phyloP scores from a whole-genome alignment of 441 rosid genomes.

The Jatropha multifida region DNA sequence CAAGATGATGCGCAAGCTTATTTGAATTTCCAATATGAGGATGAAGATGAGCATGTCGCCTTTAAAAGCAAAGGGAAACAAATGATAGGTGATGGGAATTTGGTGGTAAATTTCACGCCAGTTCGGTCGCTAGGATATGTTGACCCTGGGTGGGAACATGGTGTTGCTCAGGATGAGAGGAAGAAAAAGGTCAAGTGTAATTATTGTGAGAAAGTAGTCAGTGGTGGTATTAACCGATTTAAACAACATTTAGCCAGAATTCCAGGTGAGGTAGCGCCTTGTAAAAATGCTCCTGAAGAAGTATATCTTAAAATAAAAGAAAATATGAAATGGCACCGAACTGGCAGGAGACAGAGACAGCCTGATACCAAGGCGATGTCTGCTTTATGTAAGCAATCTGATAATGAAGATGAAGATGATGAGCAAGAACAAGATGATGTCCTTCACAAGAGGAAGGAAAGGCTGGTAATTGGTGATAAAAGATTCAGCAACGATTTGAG shows the following conservation, averaged over 20 bases:
- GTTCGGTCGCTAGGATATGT: constrained; percentile 30
- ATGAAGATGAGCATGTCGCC: constrained; percentile 16
- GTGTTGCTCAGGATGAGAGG: constrained; percentile 88
- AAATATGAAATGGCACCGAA: constrained; percentile 97
- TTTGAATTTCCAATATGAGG: constrained; percentile 18
- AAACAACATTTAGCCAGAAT: constrained; percentile 96
- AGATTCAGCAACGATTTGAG: constrained; percentile 49
- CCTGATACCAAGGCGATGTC: constrained; percentile 59
- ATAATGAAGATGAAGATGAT: constrained; percentile 67
- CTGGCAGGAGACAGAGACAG: constrained; percentile 71
- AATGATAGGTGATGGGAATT: constrained; percentile 9
- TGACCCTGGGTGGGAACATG: constrained; percentile 99
- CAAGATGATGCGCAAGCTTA: constrained; percentile 19
- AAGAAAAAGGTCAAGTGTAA: constrained; percentile 92
- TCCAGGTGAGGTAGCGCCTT: constrained; percentile 94
- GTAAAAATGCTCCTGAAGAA: constrained; percentile 89
- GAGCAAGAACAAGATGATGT: constrained; percentile 40
- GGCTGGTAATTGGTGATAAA: constrained; percentile 48
- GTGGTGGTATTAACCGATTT: constrained; percentile 94
- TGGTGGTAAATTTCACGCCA: constrained; percentile 1
- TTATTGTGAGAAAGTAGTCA: constrained; percentile 78
- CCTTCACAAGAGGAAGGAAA: constrained; percentile 20
- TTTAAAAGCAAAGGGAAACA: constrained; percentile 23
- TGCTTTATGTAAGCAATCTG: constrained; percentile 48
- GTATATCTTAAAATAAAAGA: constrained; percentile 87